A percentile compares a stretch with the other conserved stretches of the same genome.
These are phyloP conservation scores for Phylloporus sp. DNA, from an alignment of 768 basidiomycete species.

Conservation along the genomic window DNA sequence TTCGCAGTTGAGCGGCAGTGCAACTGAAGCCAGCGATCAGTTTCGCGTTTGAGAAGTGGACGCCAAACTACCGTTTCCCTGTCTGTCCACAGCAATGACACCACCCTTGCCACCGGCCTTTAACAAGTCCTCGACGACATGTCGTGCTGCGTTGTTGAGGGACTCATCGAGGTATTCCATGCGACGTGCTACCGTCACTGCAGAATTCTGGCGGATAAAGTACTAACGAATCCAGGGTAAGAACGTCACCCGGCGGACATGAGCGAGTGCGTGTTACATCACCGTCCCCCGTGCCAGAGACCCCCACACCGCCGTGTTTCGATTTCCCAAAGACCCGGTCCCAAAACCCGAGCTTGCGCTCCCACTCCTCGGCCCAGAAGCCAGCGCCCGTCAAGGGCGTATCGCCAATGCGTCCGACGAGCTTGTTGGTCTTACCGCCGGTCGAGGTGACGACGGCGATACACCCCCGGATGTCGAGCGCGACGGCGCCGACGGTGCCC, in stretches of 20 bases:
- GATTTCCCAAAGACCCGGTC: slow-evolving; percentile 35
- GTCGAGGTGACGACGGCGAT: slow-evolving; percentile 74
- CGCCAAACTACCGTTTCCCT: slow-evolving; percentile 53
- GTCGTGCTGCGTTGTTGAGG: slow-evolving; percentile 49
- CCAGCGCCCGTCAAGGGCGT: slow-evolving; percentile 76
- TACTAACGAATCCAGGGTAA: slow-evolving; percentile 44
- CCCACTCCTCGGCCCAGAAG: slow-evolving; percentile 85
- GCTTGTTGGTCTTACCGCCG: slow-evolving; percentile 79
- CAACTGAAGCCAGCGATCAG: slow-evolving; percentile 39
- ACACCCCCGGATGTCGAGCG: slow-evolving; percentile 70
- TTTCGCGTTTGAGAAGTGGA: slow-evolving; percentile 10
- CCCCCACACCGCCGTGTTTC: slow-evolving; percentile 49
- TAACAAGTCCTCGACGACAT: slow-evolving; percentile 56
- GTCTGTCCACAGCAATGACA: slow-evolving; percentile 65
- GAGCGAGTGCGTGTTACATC: slow-evolving; percentile 52
- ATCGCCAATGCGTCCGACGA: slow-evolving; percentile 79
- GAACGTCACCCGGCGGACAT: neutral
- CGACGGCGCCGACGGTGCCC: slow-evolving; percentile 85
- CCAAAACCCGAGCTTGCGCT: slow-evolving; percentile 32
- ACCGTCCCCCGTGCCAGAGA: slow-evolving; percentile 85
- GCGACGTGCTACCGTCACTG: slow-evolving; percentile 61
- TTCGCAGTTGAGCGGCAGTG: slow-evolving; percentile 69
- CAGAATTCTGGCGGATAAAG: slow-evolving; percentile 70
- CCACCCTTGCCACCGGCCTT: slow-evolving; percentile 66
- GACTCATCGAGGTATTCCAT: slow-evolving; percentile 59